These are phyloP conservation scores for Periconia sp. DNA, from an alignment of 2,329 filamentous ascomycete genomes.

Conservation along the genomic window DNA sequence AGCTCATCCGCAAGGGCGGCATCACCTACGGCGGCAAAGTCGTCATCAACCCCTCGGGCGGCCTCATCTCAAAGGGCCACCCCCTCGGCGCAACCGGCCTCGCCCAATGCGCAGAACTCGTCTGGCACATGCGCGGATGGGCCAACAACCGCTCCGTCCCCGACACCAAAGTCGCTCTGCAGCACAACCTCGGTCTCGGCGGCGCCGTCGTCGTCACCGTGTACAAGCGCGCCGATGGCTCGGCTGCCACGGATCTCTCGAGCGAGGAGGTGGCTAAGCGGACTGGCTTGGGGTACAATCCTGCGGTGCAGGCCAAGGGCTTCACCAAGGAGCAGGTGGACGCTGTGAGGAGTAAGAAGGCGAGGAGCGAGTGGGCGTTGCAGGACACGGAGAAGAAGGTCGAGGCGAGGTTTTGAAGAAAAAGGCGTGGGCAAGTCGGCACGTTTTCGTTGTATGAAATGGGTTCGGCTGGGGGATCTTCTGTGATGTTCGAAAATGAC, in stretches of 20 bases:
- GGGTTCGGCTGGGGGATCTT: too few species aligned
- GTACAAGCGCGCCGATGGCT: constrained; percentile 82
- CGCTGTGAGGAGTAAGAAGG: constrained; percentile 72
- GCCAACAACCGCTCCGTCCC: constrained; percentile 83
- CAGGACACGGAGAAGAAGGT: constrained; percentile 77
- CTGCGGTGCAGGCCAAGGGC: constrained; percentile 85
- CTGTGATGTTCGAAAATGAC: too few species aligned
- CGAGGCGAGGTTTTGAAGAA: constrained; percentile 73
- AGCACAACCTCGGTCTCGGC: constrained; percentile 92
- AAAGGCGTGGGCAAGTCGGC: too few species aligned
- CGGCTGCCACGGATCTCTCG: constrained; percentile 64
- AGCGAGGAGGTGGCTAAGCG: constrained; percentile 68
- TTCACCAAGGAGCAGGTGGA: constrained; percentile 80
- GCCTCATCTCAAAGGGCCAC: constrained; percentile 94
- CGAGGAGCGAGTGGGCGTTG: constrained; percentile 73
- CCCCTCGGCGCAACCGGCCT: constrained; percentile 93
- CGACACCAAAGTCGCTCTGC: constrained; percentile 74
- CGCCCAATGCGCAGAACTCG: constrained; percentile 91
- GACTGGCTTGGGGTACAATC: constrained; percentile 85
- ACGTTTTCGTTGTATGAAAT: too few species aligned
- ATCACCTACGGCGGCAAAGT: constrained; percentile 88
- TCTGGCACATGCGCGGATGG: constrained; percentile 96
- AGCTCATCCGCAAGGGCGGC: constrained; percentile 83
- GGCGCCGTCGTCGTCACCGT: constrained; percentile 91
- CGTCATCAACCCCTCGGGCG: constrained; percentile 91